Evolutionary conservation across 176 grass and related monocot genomes (phyloP).

Genomic region (Musa itinerans): DNA sequence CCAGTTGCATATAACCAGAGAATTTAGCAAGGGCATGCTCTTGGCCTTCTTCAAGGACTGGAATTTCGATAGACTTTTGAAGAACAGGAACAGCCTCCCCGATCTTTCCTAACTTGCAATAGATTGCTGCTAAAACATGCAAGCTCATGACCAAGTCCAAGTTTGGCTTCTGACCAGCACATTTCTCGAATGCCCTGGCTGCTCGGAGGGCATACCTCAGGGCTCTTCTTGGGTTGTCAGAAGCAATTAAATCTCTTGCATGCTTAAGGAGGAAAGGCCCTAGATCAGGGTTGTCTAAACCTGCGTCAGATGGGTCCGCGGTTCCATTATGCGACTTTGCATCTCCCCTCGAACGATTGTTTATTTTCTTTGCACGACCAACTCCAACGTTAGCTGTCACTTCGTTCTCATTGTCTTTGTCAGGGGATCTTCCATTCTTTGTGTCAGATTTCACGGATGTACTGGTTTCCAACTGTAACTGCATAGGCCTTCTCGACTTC

Average conservation of each 20-base stretch:
- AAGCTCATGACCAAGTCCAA: slow-evolving; percentile 20
- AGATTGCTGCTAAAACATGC: slow-evolving; percentile 15
- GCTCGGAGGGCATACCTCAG: slow-evolving; percentile 20
- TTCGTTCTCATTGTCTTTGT: background rate
- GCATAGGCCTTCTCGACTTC: slow-evolving; percentile 48
- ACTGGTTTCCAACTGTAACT: slow-evolving; percentile 40
- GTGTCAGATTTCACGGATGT: background rate
- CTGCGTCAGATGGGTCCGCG: background rate
- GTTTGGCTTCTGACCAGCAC: slow-evolving; percentile 4
- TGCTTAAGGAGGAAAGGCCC: slow-evolving; percentile 28
- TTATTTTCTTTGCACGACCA: background rate
- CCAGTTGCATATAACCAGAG: slow-evolving; percentile 28
- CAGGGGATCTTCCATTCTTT: background rate
- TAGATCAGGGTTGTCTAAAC: slow-evolving; percentile 7
- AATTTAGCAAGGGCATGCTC: slow-evolving; percentile 21
- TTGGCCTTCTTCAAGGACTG: slow-evolving; percentile 14
- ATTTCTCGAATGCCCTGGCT: slow-evolving; percentile 23
- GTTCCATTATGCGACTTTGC: slow-evolving; percentile 1
- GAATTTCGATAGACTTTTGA: slow-evolving; percentile 18
- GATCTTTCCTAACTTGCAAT: slow-evolving; percentile 12
- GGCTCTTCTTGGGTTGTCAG: slow-evolving; percentile 1
- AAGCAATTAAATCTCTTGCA: slow-evolving; percentile 20
- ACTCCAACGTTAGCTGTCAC: background rate
- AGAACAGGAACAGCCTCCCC: slow-evolving; percentile 20
- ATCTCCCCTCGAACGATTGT: background rate